A percentile compares a stretch with the other conserved stretches of the same genome.
These are phyloP conservation scores for Melocanna baccifera DNA, from an alignment of 176 grass and related monocot genomes.

Conservation along the genomic window DNA sequence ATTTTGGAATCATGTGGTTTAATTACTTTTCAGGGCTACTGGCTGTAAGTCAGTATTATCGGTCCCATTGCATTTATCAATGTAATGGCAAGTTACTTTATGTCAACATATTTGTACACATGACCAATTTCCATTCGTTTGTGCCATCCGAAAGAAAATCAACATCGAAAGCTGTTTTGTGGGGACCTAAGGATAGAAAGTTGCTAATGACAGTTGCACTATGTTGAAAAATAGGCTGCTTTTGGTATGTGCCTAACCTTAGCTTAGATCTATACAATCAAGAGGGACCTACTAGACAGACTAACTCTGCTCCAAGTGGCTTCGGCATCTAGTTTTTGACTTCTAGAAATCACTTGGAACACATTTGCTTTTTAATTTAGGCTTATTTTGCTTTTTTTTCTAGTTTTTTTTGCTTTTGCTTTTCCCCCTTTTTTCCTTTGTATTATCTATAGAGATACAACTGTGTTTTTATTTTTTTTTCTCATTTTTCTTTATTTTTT, in stretches of 20 bases:
- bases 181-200: not conserved
- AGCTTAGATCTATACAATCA: not conserved
- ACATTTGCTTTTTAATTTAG: too few relatives aligned
- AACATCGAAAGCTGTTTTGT: not conserved
- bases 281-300: not conserved
- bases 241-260: not conserved
- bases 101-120: conserved; percentile 9
- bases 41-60: not conserved
- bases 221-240: not conserved
- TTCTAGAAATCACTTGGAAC: too few relatives aligned
- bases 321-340: too few relatives aligned
- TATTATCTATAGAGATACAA: too few relatives aligned
- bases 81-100: conserved; percentile 17
- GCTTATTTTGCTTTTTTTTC: too few relatives aligned
- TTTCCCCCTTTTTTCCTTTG: too few relatives aligned
- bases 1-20: conserved; percentile 6
- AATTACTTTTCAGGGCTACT: not conserved
- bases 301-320: not conserved
- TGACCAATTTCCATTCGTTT: not conserved
- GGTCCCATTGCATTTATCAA: conserved; percentile 22
- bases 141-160: conserved; percentile 17
- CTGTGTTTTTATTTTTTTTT: too few relatives aligned
- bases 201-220: not conserved
- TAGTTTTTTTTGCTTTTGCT: too few relatives aligned
- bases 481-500: too few relatives aligned